A percentile compares a stretch with the other conserved stretches of the same genome.
Evolutionary conservation across 768 basidiomycete genomes (phyloP).

Genomic region (Hydnum rufescens): DNA sequence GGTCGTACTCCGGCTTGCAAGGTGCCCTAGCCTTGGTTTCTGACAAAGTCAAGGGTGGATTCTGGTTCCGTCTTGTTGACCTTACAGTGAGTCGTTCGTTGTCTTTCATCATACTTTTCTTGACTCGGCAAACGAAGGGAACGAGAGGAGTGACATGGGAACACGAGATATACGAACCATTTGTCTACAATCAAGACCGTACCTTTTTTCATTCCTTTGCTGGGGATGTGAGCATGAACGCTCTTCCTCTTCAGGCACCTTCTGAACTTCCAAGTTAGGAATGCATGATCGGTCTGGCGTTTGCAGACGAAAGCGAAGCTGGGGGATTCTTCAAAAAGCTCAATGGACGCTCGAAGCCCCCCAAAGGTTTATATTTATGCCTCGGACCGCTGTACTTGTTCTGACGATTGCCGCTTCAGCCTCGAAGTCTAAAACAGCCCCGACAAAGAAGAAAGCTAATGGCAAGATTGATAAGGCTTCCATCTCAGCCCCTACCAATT

Average conservation of each 20-base stretch:
- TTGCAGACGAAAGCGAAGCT: conserved; percentile 72
- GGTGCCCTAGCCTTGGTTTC: conserved; percentile 61
- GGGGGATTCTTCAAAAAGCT: conserved; percentile 75
- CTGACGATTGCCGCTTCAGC: not conserved
- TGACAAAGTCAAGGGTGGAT: conserved; percentile 35
- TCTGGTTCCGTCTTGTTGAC: conserved; percentile 67
- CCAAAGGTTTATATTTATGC: conserved; percentile 25
- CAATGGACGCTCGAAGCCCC: conserved; percentile 36
- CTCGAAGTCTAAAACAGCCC: not conserved
- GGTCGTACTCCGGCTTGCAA: conserved; percentile 77
- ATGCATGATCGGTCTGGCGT: conserved; percentile 82
- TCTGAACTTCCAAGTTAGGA: conserved; percentile 28
- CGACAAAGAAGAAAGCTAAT: conserved; percentile 26
- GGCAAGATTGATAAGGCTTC: conserved; percentile 83
- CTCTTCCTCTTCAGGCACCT: not conserved
- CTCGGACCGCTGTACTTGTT: not conserved
- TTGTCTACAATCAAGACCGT: conserved; percentile 67
- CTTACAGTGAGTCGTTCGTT: conserved; percentile 20
- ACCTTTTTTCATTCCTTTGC: conserved; percentile 85
- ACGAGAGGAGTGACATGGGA: conserved; percentile 84
- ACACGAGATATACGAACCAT: conserved; percentile 68
- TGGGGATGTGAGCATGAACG: conserved; percentile 49
- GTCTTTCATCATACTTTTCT: not conserved
- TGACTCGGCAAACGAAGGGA: conserved; percentile 22
- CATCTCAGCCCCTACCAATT: conserved; percentile 68